Base-by-base conservation (phyloP, 2,329 filamentous ascomycete species). In the Blumeria graminis region DNA sequence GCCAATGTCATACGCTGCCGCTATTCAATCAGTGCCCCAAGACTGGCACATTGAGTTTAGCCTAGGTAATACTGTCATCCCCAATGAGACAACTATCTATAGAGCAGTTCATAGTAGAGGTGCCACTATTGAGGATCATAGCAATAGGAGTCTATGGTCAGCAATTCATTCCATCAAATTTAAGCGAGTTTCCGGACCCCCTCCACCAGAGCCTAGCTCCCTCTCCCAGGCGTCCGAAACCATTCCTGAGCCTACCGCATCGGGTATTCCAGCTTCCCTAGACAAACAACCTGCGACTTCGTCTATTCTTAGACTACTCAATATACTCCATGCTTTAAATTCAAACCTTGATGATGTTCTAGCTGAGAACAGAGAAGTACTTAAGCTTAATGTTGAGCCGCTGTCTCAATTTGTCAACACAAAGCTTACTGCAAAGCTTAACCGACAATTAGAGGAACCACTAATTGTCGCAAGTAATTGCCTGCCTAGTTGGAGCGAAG, bases 21-120 rank as follows among this genome's bases (percentile, higher is more conserved):
- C 87, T 3, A 77, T 93, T 55, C 85, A 89, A 62, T 74, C 85
- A 13, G 73, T 79, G 0, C 86, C 89, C 1, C 84, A 93, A 65
- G 89, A 96, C 65, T 98, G 92, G 92, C 90, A 98, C 64, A 88
- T 98, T 59, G 86, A 96, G 65, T 98, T 98, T 69, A 89, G 80
- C 61, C 77, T 96, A 54, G 84, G 93, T 60, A 84, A 77, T 56
- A 87, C 88, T 67, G 76, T 84, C 1, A 84, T 98, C 58, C 75
- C 85, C 0, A 92, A 89, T 62, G 89, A 96, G 63, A 95, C 86
- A 0, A 98, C 92, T 0, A 90, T 98, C 57, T 98, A 96, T 65
- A 83, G 90, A 52, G 92, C 92, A 35, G 86, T 96, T 8, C 86
- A 95, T 65, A 52, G 70, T 66, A 57, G 65, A 68, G 74, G 77